phyloP scores from a whole-genome alignment of 805 yeast species.

The Candida vartiovaarae region DNA sequence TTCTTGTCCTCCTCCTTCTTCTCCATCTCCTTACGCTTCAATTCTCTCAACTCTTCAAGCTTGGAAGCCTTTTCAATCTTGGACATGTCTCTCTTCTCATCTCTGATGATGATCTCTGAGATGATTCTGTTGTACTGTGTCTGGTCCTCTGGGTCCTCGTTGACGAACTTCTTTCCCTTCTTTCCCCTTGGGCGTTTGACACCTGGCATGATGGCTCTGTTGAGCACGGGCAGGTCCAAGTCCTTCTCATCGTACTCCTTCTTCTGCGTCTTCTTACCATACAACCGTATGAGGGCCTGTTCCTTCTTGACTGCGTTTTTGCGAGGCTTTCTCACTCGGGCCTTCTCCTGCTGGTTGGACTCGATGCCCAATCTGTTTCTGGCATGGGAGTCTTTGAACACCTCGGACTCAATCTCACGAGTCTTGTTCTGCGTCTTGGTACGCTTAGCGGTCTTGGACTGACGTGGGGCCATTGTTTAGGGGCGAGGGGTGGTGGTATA shows the following conservation, averaged over 20 bases:
- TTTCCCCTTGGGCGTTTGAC: conserved; percentile 71
- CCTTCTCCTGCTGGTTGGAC: conserved; percentile 41
- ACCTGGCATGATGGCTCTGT: conserved; percentile 83
- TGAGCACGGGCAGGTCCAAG: conserved; percentile 69
- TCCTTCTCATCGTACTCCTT: conserved; percentile 65
- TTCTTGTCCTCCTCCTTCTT: conserved; percentile 67
- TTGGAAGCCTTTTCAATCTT: conserved; percentile 86
- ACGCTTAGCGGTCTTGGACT: conserved; percentile 55
- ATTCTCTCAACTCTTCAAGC: conserved; percentile 82
- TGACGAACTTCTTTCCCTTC: conserved; percentile 77
- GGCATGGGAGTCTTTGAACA: conserved; percentile 58
- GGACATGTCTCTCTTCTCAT: conserved; percentile 75
- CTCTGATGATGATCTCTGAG: conserved; percentile 72
- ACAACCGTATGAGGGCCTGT: conserved; percentile 54
- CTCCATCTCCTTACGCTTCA: conserved; percentile 82
- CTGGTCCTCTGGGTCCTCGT: conserved; percentile 49
- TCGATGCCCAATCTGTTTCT: conserved; percentile 49
- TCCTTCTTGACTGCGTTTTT: conserved; percentile 57
- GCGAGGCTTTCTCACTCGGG: conserved; percentile 41
- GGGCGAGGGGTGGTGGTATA: neutral
- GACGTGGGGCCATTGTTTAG: conserved; percentile 45
- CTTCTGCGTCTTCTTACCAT: conserved; percentile 48
- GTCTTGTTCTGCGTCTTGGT: conserved; percentile 42
- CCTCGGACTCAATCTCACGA: conserved; percentile 59
- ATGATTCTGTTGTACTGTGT: conserved; percentile 61